Conservation (phyloP, 2,329 filamentous ascomycete genomes). For the Plectosphaerella plurivora region DNA sequence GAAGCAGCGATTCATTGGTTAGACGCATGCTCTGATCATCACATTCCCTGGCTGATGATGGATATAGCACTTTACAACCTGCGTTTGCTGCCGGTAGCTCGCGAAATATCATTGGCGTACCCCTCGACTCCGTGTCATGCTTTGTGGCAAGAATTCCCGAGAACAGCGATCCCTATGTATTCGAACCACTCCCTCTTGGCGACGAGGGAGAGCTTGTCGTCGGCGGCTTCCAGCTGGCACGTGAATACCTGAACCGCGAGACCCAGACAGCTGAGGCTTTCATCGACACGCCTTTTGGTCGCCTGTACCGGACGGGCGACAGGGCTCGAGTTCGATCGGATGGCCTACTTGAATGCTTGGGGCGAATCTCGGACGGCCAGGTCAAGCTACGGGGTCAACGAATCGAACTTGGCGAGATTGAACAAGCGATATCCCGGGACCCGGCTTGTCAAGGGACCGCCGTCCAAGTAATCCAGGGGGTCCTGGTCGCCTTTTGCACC, state of each 20-base stretch:
- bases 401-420: conserved; percentile 74
- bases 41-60: background rate
- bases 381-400: conserved; percentile 84
- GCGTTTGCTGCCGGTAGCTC: conserved; percentile 51
- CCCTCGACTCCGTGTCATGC: conserved; percentile 75
- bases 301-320: conserved; percentile 81
- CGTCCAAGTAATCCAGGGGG: conserved; percentile 62
- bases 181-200: conserved; percentile 57
- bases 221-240: conserved; percentile 74
- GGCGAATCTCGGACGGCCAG: conserved; percentile 74
- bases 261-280: conserved; percentile 73
- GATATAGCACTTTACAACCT: conserved; percentile 61
- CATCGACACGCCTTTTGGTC: conserved; percentile 61
- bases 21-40: conserved; percentile 12
- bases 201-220: conserved; percentile 76
- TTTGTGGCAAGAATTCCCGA: conserved; percentile 57
- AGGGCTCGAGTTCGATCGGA: conserved; percentile 64
- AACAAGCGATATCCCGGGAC: conserved; percentile 62
- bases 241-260: conserved; percentile 75
- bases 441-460: conserved; percentile 60
- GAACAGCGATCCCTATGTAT: conserved; percentile 19
- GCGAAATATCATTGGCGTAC: conserved; percentile 69
- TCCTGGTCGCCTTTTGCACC: conserved; percentile 72
- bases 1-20: conserved; percentile 85
- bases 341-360: conserved; percentile 76